Conservation (phyloP, 2,329 filamentous ascomycete genomes). For the Alternaria sp. region DNA sequence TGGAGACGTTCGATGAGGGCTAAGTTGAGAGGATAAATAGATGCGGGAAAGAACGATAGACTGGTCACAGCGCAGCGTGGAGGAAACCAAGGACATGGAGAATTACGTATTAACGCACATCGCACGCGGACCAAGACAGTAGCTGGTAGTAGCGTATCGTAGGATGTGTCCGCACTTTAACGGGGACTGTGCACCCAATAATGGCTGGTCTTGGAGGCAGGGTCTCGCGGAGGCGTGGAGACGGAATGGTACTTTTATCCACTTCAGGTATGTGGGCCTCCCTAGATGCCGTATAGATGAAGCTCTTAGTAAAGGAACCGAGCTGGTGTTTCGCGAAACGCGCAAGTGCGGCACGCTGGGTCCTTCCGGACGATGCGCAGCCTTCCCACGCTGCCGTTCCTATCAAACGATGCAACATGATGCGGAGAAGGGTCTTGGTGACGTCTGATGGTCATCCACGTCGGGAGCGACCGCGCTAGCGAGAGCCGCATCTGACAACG, state of each 20-base stretch:
- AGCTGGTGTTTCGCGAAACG: not conserved
- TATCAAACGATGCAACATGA: not conserved
- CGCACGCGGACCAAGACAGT: conserved; percentile 4
- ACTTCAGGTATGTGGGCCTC: conserved; percentile 23
- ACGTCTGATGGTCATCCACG: conserved; percentile 19
- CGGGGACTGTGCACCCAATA: conserved; percentile 10
- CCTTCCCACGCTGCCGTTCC: not conserved
- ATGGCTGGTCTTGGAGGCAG: conserved; percentile 7
- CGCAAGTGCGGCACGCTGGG: not conserved
- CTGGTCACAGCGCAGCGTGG: conserved; percentile 1
- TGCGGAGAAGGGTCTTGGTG: conserved; percentile 14
- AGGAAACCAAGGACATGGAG: conserved; percentile 6
- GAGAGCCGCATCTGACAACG: conserved; percentile 24
- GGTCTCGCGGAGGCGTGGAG: conserved; percentile 19
- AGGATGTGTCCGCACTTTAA: not conserved
- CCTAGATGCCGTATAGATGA: conserved; percentile 8
- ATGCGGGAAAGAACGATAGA: not conserved
- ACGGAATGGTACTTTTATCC: conserved; percentile 20
- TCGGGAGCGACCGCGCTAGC: conserved; percentile 28
- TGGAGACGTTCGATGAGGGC: not conserved
- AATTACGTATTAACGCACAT: conserved; percentile 20
- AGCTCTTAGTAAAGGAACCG: conserved; percentile 7
- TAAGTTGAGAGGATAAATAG: conserved; percentile 1
- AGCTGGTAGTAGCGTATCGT: conserved; percentile 13
- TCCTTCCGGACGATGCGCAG: not conserved